Evolutionary conservation across 2,329 filamentous ascomycete species (phyloP), one percentile per base, ranked within the genome.

Genomic region (Pseudogymnoascus sp.): DNA sequence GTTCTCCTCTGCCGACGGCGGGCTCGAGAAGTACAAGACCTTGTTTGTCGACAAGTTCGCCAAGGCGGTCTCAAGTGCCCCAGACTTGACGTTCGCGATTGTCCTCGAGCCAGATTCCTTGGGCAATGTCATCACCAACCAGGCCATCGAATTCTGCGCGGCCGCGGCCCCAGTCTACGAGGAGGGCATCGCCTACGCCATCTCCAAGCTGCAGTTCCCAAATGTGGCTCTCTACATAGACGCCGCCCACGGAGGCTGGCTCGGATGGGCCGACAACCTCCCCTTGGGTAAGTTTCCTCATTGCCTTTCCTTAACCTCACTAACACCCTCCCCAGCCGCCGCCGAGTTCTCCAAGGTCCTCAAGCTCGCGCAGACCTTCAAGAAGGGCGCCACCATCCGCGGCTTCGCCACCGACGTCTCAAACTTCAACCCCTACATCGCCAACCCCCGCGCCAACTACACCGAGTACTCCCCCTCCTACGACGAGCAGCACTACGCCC

Each of bases 361-460:
- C 36, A 65, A 67, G 9, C 65, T 73, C 20, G 74, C 77, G 11
- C 60, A 64, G 35, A 63, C 62, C 14, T 58, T 63, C 61, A 64
- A 67, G 18, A 47, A 58, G 38, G 50, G 25, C 12, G 28, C 54
- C 9, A 64, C 63, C 33, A 67, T 72, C 67, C 74, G 76, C 18
- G 77, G 77, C 18, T 76, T 77, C 64, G 68, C 74, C 2, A 79
- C 75, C 67, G 77, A 79, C 66, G 75, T 78, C 43, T 77, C 75
- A 60, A 78, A 78, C 73, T 75, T 70, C 67, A 75, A 76, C 66
- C 71, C 73, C 4, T 78, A 75, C 71, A 68, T 73, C 65, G 73
- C 75, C 35, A 67, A 64, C 50, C 66, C 70, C 1, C 74, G 73
- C 37, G 74, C 74, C 62, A 73, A 74, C 69, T 77, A 73, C 69